Evolutionary conservation across 805 yeast species (phyloP).

Genomic region (Barnettozyma californica): DNA sequence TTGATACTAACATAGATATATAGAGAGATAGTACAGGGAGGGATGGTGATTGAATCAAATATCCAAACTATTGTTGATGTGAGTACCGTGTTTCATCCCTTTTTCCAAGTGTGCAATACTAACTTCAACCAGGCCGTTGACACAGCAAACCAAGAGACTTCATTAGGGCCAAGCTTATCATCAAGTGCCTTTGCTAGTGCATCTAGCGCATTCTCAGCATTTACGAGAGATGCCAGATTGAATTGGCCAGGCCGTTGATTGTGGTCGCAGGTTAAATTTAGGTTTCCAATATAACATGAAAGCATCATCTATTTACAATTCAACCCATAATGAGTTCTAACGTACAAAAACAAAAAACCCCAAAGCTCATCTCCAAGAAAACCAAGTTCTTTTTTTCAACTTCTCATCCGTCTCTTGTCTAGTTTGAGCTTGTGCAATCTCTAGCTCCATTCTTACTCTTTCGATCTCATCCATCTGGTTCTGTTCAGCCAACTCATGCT

Average conservation of each 20-base stretch:
- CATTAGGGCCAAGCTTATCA: conserved; percentile 16
- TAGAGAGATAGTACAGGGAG: conserved; percentile 88
- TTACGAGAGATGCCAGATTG: conserved; percentile 24
- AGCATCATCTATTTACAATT: neutral
- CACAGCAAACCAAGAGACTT: conserved; percentile 39
- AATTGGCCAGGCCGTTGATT: conserved; percentile 24
- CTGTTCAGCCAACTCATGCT: conserved; percentile 41
- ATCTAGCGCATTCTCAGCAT: conserved; percentile 23
- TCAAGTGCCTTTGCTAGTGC: conserved; percentile 29
- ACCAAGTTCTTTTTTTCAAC: conserved; percentile 30
- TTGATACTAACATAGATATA: conserved; percentile 14
- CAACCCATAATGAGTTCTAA: neutral
- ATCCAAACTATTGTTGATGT: conserved; percentile 69
- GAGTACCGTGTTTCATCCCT: conserved; percentile 3
- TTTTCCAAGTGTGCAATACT: neutral
- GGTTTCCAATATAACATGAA: neutral
- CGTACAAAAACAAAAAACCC: neutral
- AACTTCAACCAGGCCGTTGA: conserved; percentile 49
- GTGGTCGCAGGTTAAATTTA: neutral
- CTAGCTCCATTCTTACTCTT: conserved; percentile 34
- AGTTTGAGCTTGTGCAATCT: conserved; percentile 27
- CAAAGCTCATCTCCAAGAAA: conserved; percentile 21
- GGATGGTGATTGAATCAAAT: conserved; percentile 94
- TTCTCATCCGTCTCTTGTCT: conserved; percentile 28
- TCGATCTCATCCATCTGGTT: conserved; percentile 38